Base-by-base conservation (phyloP, 768 basidiomycete species). In the Lactarius sanguifluus region DNA sequence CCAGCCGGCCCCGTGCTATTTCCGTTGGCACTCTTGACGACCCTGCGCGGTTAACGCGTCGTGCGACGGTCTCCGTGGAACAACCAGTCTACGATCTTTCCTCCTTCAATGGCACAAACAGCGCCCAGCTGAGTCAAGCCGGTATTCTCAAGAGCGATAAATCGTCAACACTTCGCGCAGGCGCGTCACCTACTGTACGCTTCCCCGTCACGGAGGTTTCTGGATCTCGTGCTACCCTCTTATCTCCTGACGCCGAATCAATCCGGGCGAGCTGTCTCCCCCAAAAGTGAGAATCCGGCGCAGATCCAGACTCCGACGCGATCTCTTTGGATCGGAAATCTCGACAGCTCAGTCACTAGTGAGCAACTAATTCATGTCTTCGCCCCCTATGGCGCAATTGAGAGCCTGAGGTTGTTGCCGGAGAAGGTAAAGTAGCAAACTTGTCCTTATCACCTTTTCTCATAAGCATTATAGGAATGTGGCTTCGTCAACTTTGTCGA, bases 401-500 rank as follows among this genome's bases (percentile, higher is more conserved):
- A 99, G 79, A 95, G 92, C 72, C 79, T 99, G 75, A 82, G 97
- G 71, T 82, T 99, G 73, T 81, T 99, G 63, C 96, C 96, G 7
- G 97, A 99, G 79, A 99, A 99, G 90, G 96, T 96, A 56, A 70
- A 78, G 56, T n/a, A 8, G 20, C 28, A n/a, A 13, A 54, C 23
- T 20, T 30, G 36, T 28, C 23, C 15, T 16, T 23, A 57, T 20
- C 5, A 5, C 47, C 32, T 60, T 65, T 58, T 64, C 59, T 69
- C 25, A 62, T 12, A n/a, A 57, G 8, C 23, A 38, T 59, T 65
- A 43, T 67, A 98, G 96, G 95, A 97, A 76, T 99, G 97, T 75
- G 97, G 96, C 10, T 99, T 99, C 75, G 96, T 99, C 75, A 99
- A 99, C 75, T 99, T 97, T 75, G 93, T 97, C 55, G 95, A 97